Evolutionary conservation across 331 rosid species (phyloP), one percentile per base, ranked within the genome.

Genomic region (Rhamnella rubrinervis): DNA sequence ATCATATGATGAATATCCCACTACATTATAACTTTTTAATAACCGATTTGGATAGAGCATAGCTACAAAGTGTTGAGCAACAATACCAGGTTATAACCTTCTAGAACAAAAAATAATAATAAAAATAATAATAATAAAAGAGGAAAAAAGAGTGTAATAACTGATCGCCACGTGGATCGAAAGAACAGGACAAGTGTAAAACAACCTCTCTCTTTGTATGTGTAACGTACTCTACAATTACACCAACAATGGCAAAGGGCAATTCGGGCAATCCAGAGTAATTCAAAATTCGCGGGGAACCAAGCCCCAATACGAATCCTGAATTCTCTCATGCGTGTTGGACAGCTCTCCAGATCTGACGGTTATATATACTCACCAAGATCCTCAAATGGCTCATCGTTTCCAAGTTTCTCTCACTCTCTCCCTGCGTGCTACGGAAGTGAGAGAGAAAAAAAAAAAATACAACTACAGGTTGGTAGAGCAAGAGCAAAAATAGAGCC

Each of bases 231-330:
- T 31, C 35, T 31, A 31, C 35, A 31, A 31, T 4, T 6, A 31
- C 3, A 31, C 35, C 0, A 31, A 4, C 35, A 31, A 31, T 4
- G 35, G 35, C 35, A 31, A 31, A 4, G 71, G 60, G 71, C 21
- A 52, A 7, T 18, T 51, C 18, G 46, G 71, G 59, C 2, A 66
- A 49, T 55, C 10, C 38, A 0, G 9, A 26, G 28, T 1, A 44
- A 44, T 67, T 55, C 52, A 67, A 53, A 55, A 56, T 67, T 55
- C 63, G 72, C 63, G 72, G 72, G 62, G 50, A 12, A n/a, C 20
- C 3, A 40, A 8, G 35, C 15, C 8, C 5, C 5, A 8, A 31
- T 0, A 67, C 62, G 2, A 67, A 39, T 16, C 28, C 61, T 10
- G 17, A 18, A 23, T 13, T 20, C 19, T 1, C 31, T 56, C 47